phyloP scores from a whole-genome alignment of 257 asterid species.

The Osmanthus fragrans region DNA sequence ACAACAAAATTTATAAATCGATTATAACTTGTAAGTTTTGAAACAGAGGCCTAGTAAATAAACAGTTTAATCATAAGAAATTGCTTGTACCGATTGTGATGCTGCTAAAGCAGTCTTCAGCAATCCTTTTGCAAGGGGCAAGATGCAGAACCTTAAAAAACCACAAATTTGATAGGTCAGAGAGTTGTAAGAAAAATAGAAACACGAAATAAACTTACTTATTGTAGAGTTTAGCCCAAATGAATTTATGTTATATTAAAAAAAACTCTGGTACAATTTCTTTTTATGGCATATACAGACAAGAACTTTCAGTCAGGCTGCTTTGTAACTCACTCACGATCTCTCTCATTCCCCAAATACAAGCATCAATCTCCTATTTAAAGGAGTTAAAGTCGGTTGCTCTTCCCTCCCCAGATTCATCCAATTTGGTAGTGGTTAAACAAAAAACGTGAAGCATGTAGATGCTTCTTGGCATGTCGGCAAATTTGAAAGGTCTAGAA shows the following conservation, averaged over 20 bases:
- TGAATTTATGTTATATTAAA: background rate
- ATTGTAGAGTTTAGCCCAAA: background rate
- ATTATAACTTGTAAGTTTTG: too few relatives aligned
- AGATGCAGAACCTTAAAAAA: slow-evolving; percentile 58
- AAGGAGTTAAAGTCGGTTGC: background rate
- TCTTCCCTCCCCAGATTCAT: background rate
- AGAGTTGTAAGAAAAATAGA: background rate
- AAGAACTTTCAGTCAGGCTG: background rate
- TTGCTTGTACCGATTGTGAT: slow-evolving; percentile 49
- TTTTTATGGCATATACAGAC: background rate
- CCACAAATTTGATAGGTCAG: background rate
- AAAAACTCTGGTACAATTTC: background rate
- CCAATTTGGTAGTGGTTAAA: background rate
- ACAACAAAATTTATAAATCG: too few relatives aligned
- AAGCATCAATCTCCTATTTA: background rate
- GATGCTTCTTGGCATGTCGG: background rate
- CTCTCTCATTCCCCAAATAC: background rate
- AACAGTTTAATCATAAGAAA: slow-evolving; percentile 6
- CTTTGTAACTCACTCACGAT: background rate
- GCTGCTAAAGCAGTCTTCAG: slow-evolving; percentile 31
- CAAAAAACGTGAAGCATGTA: background rate
- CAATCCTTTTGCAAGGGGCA: slow-evolving; percentile 56
- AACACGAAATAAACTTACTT: background rate
- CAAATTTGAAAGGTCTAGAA: background rate
- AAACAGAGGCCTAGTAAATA: background rate